Percentiles rank a stretch among this genome's conserved stretches.
Conservation (phyloP, 306 rosid species). For the Benincasa hispida region DNA sequence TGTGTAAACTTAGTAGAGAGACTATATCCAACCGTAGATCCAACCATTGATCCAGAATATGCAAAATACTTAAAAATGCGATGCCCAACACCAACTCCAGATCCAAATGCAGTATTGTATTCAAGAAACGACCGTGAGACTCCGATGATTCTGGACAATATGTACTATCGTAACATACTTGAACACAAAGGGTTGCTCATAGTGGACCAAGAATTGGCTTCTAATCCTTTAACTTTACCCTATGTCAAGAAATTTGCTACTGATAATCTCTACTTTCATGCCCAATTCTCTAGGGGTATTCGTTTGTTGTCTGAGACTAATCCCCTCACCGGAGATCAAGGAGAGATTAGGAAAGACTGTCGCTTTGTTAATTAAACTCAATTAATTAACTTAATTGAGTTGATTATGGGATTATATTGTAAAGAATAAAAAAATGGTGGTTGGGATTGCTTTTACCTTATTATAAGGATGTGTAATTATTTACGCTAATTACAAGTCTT, state of each 20-base stretch:
- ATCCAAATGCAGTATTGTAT: conserved; percentile 39
- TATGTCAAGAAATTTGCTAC: conserved; percentile 59
- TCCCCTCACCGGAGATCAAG: conserved; percentile 44
- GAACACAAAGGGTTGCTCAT: conserved; percentile 49
- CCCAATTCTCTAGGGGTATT: conserved; percentile 59
- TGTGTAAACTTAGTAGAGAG: conserved; percentile 50
- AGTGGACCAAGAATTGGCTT: conserved; percentile 47
- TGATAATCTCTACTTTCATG: conserved; percentile 46
- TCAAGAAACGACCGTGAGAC: conserved; percentile 54
- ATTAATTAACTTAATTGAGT: conserved; percentile 22
- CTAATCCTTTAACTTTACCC: conserved; percentile 50
- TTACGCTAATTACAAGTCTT: background rate
- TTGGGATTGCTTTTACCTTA: background rate
- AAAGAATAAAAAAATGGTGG: no score
- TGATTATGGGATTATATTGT: no score
- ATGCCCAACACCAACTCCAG: conserved; percentile 60
- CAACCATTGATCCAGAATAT: conserved; percentile 37
- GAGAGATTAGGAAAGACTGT: conserved; percentile 74
- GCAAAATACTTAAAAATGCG: conserved; percentile 48
- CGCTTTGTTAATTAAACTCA: conserved; percentile 19
- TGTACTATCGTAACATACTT: conserved; percentile 58
- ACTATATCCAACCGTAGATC: conserved; percentile 52
- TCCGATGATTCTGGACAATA: conserved; percentile 64
- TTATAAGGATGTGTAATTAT: no score
- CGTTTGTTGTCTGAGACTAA: conserved; percentile 46